Conservation (phyloP, 1,284 basidiomycete genomes). For the Moesziomyces globuligerus region DNA sequence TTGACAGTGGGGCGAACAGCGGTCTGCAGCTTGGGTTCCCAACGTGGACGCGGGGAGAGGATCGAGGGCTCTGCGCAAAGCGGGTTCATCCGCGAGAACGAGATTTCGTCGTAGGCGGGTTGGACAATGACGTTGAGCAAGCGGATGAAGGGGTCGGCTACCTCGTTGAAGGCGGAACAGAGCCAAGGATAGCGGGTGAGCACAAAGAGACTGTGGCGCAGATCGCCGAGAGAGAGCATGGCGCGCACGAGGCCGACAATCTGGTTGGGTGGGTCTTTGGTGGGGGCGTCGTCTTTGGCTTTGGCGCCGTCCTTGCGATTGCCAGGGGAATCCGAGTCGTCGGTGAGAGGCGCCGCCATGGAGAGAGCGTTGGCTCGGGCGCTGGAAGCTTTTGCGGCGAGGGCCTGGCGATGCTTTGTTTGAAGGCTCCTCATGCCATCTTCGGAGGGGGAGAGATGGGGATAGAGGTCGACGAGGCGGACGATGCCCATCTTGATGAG, state of each 20-base stretch:
- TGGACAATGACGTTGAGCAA: slow-evolving; percentile 58
- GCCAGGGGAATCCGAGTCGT: slow-evolving; percentile 65
- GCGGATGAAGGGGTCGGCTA: slow-evolving; percentile 77
- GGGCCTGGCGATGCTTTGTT: slow-evolving; percentile 76
- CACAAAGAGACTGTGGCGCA: slow-evolving; percentile 80
- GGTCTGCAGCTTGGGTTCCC: slow-evolving; percentile 37
- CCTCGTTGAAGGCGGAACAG: slow-evolving; percentile 78
- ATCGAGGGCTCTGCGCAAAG: slow-evolving; percentile 69
- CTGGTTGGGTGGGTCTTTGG: slow-evolving; percentile 77
- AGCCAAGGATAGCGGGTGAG: slow-evolving; percentile 87
- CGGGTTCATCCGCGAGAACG: slow-evolving; percentile 73
- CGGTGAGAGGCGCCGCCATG: slow-evolving; percentile 85
- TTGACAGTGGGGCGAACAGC: slow-evolving; percentile 19
- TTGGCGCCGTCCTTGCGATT: slow-evolving; percentile 30
- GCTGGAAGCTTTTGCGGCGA: slow-evolving; percentile 72
- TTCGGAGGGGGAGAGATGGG: slow-evolving; percentile 74
- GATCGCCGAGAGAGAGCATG: slow-evolving; percentile 84
- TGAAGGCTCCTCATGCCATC: slow-evolving; percentile 69
- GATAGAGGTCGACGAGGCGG: slow-evolving; percentile 82
- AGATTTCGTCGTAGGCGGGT: slow-evolving; percentile 56
- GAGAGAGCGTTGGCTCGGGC: slow-evolving; percentile 81
- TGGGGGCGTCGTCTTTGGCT: slow-evolving; percentile 69
- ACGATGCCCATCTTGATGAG: slow-evolving; percentile 89
- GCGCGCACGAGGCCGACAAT: slow-evolving; percentile 81
- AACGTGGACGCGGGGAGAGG: slow-evolving; percentile 62